A percentile compares a stretch with the other conserved stretches of the same genome.
These are phyloP conservation scores for Lantana camara DNA, from an alignment of 257 asterid species.

Conservation along the genomic window DNA sequence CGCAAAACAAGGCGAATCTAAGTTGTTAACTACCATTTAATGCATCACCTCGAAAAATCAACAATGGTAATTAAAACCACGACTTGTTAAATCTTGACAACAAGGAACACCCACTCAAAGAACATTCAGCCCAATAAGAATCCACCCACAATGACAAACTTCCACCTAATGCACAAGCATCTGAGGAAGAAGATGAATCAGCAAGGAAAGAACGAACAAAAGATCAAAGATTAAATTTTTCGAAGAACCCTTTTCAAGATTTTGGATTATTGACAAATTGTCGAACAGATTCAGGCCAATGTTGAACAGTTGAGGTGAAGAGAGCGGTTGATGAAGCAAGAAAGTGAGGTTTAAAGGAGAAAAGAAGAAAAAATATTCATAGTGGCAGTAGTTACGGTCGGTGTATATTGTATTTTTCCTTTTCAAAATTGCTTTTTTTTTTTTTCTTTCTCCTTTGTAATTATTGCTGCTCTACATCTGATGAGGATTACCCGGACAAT, in stretches of 20 bases:
- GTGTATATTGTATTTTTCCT: conserved; percentile 19
- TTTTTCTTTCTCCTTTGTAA: no score
- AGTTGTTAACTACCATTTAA: conserved; percentile 34
- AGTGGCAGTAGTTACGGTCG: conserved; percentile 52
- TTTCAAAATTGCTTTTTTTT: background rate
- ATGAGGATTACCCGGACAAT: conserved; percentile 24
- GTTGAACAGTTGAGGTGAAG: conserved; percentile 19
- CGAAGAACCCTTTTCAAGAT: conserved; percentile 30
- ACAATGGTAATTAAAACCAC: conserved; percentile 16
- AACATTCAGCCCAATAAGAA: conserved; percentile 6
- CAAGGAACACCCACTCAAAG: conserved; percentile 2
- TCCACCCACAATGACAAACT: conserved; percentile 31
- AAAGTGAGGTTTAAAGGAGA: conserved; percentile 25
- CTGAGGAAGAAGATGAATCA: conserved; percentile 5
- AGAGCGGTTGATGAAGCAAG: conserved; percentile 28
- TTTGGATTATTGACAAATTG: conserved; percentile 3
- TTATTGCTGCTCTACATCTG: conserved; percentile 1
- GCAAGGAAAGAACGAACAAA: conserved; percentile 7
- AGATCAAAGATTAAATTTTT: conserved; percentile 1
- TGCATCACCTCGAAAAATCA: conserved; percentile 38
- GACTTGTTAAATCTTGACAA: conserved; percentile 22
- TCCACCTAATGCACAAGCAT: conserved; percentile 25
- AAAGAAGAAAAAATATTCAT: conserved; percentile 7
- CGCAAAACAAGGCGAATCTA: conserved; percentile 55
- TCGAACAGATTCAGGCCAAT: conserved; percentile 16